Evolutionary conservation across 371 early-diverging fungal genomes (phyloP), one percentile per base, ranked within the genome.

Genomic region (Actinomucor elegans): DNA sequence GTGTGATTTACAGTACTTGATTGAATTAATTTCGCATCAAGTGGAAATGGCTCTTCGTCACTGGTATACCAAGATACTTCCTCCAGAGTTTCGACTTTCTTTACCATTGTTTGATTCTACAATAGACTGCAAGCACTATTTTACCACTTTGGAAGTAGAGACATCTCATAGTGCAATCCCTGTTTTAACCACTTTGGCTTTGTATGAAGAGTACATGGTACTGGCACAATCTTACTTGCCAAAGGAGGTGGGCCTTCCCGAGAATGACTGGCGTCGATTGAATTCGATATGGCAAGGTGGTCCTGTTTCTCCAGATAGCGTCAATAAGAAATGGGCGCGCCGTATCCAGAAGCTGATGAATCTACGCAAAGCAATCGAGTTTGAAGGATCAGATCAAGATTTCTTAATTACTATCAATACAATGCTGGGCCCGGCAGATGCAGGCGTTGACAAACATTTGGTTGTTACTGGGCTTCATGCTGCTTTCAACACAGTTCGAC

Each of bases 21-120:
- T 70, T 1, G 66, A 59, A 0, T 36, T 61, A 10, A 59, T 74
- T 26, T 64, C 66, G 5, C 71, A 74, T 29, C 57, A 59, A 38
- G 55, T 71, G 6, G 75, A 74, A 36, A 67, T 70, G 68, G 52
- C 64, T 2, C 70, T 70, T 54, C 66, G 66, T 5, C 50, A 57
- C 38, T 76, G 76, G 76, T 75, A 75, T 37, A 36, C 52, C 18
- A 36, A 65, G 21, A 20, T 64, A 5, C 43, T 73, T 10, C 73
- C 70, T 0, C 18, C 48, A 3, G 56, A 64, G 9, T 67, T 62
- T 24, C 60, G 59, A 15, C 33, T 76, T 4, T 58, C 67, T 0
- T 28, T 68, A 5, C 76, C 67, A 0, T 36, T 70, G 2, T 76
- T 70, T 57, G 71, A 76, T 15, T 54, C 66, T 0, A 49, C 23